These are phyloP conservation scores for Picochlorum sp. DNA, from an alignment of 139 green algal species.

Conservation along the genomic window DNA sequence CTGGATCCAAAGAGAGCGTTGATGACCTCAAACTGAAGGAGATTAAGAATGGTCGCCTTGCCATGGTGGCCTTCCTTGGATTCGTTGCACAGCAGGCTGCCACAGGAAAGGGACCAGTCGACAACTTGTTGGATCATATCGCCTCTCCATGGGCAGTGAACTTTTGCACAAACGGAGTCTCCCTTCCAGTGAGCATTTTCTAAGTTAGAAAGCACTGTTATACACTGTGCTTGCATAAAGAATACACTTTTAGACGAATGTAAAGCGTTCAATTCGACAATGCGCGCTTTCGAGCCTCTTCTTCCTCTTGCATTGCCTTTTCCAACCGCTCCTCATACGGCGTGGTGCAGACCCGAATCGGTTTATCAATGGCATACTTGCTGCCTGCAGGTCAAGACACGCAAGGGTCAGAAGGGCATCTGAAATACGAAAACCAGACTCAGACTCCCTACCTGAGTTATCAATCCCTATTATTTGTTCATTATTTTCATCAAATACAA, in stretches of 20 bases:
- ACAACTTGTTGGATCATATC: conserved; percentile 30
- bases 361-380: conserved; percentile 12
- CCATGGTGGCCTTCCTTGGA: conserved; percentile 52
- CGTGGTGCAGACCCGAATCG: neutral
- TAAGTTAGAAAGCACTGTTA: conserved; percentile 5
- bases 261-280: neutral
- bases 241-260: no score
- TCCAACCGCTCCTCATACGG: conserved; percentile 11
- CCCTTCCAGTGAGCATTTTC: conserved; percentile 20
- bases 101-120: conserved; percentile 64
- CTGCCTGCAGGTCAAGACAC: neutral
- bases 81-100: conserved; percentile 73
- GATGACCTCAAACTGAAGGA: conserved; percentile 30
- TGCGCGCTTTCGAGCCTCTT: neutral
- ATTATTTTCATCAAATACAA: neutral
- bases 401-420: no score
- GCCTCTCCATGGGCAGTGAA: conserved; percentile 19
- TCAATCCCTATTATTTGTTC: neutral
- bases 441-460: neutral
- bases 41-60: conserved; percentile 39
- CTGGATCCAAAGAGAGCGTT: conserved; percentile 4
- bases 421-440: neutral
- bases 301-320: conserved; percentile 7
- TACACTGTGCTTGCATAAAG: no score
- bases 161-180: conserved; percentile 22